Percentiles rank a stretch among this genome's conserved stretches.
Conservation (phyloP, 1,139 yeast species). For the Scheffersomyces parashehatae region DNA sequence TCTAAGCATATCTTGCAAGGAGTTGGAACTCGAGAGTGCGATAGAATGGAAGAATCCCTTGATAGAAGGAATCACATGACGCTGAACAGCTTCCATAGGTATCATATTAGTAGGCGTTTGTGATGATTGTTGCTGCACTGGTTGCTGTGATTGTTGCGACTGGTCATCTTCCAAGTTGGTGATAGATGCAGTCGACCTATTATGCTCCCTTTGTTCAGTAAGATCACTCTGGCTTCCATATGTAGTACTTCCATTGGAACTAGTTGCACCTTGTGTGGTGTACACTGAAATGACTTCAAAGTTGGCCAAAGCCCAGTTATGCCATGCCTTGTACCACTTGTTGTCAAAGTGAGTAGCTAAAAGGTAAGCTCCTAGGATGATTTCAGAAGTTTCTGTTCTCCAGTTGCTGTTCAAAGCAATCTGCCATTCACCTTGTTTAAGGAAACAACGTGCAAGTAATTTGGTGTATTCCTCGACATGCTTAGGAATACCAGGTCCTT, state of each 20-base stretch:
- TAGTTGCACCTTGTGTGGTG: conserved; percentile 38
- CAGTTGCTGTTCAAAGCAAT: conserved; percentile 76
- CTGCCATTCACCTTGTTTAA: conserved; percentile 99
- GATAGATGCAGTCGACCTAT: conserved; percentile 12
- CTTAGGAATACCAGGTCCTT: conserved; percentile 70
- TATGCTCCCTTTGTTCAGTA: conserved; percentile 25
- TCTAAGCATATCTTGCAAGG: conserved; percentile 89
- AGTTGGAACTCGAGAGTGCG: conserved; percentile 80
- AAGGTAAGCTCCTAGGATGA: conserved; percentile 84
- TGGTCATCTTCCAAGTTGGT: too few species aligned
- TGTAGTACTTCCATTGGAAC: conserved; percentile 16
- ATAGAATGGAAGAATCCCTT: conserved; percentile 95
- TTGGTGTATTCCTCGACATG: conserved; percentile 85
- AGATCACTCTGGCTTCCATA: conserved; percentile 17
- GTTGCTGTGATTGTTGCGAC: not conserved
- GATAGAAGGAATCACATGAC: conserved; percentile 92
- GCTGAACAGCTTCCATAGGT: conserved; percentile 64
- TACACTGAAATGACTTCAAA: conserved; percentile 85
- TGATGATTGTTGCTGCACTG: conserved; percentile 8
- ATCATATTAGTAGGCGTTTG: conserved; percentile 24
- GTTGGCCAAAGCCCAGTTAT: conserved; percentile 98
- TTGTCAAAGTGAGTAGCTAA: conserved; percentile 93
- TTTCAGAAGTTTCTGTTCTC: conserved; percentile 78
- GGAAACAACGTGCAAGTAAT: conserved; percentile 86
- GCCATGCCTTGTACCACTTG: conserved; percentile 99